Base-by-base conservation (phyloP, 225 moss, liverwort and hornwort species). In the Sphagnum tenellum region DNA sequence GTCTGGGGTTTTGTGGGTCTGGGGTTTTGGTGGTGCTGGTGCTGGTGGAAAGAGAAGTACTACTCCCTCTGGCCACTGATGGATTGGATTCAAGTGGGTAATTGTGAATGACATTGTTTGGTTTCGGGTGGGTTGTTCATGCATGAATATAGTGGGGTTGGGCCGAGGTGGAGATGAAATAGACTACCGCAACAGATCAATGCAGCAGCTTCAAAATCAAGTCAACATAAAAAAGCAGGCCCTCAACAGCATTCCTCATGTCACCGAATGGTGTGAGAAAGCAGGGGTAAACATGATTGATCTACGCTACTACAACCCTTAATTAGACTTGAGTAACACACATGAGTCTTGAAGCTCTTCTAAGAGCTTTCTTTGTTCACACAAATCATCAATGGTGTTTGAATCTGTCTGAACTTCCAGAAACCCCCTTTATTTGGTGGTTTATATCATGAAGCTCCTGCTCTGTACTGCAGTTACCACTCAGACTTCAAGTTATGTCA, bases 261-360 rank as follows among this genome's bases (percentile, higher is more conserved):
- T 78, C 55, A 47, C 64, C 10, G 77, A 80, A 47, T 80, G 80
- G 80, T 78, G 77, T 69, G 80, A 64, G 57, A 73, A 64, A 80
- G 75, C 70, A 59, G 75, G 75, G 77, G 84, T 81, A 66, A 46
- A 66, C 14, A 59, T 7, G 13, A 12, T 2, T 9, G 3, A 48
- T 0, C 14, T 4, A 6, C 5, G 2, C 60, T 5, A 5, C 10
- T 50, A 53, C 7, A 56, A 53, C 10, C 7, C 8, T 53, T 53
- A 7, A 10, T 53, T 53, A 10, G 7, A 10, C 53, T 53, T 53
- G 53, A 29, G 29, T 29, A 29, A 29, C 29, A 29, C 29, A 29
- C 29, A 29, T 29, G 29, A 29, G 29, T 29, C 29, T 29, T 29
- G 29, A 29, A 29, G 0, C 29, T 29, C 29, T 29, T 29, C 29